A percentile compares a stretch with the other conserved stretches of the same genome.
Evolutionary conservation across 805 yeast species (phyloP).

Genomic region (Yamadazyma nakazawae): DNA sequence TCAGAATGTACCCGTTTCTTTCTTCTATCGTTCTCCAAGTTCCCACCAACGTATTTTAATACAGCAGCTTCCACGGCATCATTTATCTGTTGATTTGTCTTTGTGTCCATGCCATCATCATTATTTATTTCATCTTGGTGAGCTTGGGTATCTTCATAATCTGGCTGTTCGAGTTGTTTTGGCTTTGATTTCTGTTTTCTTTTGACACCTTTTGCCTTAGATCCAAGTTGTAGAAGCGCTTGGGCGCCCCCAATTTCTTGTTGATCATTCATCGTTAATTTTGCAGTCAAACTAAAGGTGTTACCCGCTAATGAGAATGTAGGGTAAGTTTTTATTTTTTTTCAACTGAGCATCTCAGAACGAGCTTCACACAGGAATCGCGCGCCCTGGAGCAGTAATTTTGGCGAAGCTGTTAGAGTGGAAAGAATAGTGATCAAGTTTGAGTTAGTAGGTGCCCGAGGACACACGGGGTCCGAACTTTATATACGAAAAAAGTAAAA

Average conservation of each 20-base stretch:
- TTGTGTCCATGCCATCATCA: slow-evolving; percentile 18
- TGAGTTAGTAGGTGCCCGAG: too few species aligned
- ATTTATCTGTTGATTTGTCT: slow-evolving; percentile 37
- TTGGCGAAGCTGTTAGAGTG: not conserved
- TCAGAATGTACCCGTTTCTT: slow-evolving; percentile 22
- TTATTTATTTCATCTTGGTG: not conserved
- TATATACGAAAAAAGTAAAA: too few species aligned
- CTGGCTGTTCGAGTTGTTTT: slow-evolving; percentile 6
- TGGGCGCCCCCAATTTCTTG: slow-evolving; percentile 47
- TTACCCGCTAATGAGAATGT: slow-evolving; percentile 12
- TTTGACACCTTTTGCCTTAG: slow-evolving; percentile 20
- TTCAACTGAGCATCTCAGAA: not conserved
- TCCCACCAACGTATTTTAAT: slow-evolving; percentile 66
- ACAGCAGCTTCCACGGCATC: slow-evolving; percentile 78
- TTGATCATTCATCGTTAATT: slow-evolving; percentile 28
- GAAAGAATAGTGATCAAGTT: not conserved
- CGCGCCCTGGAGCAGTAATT: too few species aligned
- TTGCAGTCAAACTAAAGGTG: slow-evolving; percentile 7
- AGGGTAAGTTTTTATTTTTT: slow-evolving; percentile 8
- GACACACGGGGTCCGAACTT: too few species aligned
- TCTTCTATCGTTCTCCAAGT: slow-evolving; percentile 35
- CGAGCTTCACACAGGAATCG: not conserved
- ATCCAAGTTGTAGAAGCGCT: slow-evolving; percentile 41
- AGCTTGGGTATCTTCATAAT: slow-evolving; percentile 5
- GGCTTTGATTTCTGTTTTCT: not conserved